Base-by-base conservation (phyloP, 2,329 filamentous ascomycete species). In the Daldinia eschscholtzii region DNA sequence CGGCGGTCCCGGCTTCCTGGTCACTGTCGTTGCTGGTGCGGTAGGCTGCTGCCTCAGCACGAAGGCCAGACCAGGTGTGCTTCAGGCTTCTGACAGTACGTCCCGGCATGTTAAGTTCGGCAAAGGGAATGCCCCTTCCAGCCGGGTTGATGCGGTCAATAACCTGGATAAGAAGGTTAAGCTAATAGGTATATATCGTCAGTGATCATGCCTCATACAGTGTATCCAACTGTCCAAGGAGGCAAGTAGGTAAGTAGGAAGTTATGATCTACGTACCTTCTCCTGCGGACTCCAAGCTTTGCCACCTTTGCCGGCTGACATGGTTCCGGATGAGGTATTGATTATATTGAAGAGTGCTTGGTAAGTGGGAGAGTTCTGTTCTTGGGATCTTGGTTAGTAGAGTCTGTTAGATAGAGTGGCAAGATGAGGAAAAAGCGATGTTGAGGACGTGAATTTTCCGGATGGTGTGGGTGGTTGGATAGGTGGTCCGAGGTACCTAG, bases 211-310 rank as follows among this genome's bases (percentile, higher is more conserved):
- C 41, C 6, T 26, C 26, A n/a, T 41, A n/a, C 12, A 20, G 10
- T 15, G 26, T n/a, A 10, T 60, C 6, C 9, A 35, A 12, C 9
- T 44, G 30, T 15, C 12, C 7, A 23, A n/a, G 13, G 44, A 15
- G 26, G 18, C 7, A 23, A n/a, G 13, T 50, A 15, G 26, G 18
- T 12, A 39, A 39, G 37, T 13, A 53, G 1, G 35, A 18, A 28
- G 13, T 44, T 58, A 18, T 44, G 6, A 20, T 42, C 37, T 28
- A 61, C 66, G n/a, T 66, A 71, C 71, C 62, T 65, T 68, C 57
- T 73, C 69, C 10, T 62, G 44, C 1, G 62, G 39, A 9, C 57
- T 58, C 71, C 71, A 72, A 9, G 50, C 4, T 20, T 61, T 65
- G 2, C 48, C 50, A 20, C 20, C 13, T n/a, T 41, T 28, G 15